phyloP scores from a whole-genome alignment of 192 early-diverging fungal species.

The Neocallimastix lanati region DNA sequence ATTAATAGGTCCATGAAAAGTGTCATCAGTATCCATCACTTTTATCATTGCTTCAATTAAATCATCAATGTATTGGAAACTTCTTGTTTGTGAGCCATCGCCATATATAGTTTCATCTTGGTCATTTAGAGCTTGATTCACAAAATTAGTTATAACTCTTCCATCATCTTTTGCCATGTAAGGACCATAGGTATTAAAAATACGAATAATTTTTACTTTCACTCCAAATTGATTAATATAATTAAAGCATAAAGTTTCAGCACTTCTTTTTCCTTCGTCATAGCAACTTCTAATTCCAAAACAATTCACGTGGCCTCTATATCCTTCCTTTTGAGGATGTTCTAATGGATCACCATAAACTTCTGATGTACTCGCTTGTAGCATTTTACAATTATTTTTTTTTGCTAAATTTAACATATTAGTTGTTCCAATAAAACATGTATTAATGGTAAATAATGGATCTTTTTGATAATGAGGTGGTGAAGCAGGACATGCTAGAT shows the following conservation, averaged over 20 bases:
- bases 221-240: conserved; percentile 58
- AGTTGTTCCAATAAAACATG: conserved; percentile 63
- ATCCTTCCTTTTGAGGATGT: conserved; percentile 61
- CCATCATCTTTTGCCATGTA: conserved; percentile 71
- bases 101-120: conserved; percentile 65
- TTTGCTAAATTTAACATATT: conserved; percentile 76
- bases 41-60: conserved; percentile 62
- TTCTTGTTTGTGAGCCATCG: conserved; percentile 57
- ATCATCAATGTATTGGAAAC: conserved; percentile 73
- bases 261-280: conserved; percentile 70
- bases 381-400: conserved; percentile 54
- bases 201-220: conserved; percentile 56
- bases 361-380: conserved; percentile 71
- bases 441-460: conserved; percentile 71
- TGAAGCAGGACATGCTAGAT: conserved; percentile 72
- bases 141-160: conserved; percentile 70
- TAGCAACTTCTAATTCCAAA: conserved; percentile 73
- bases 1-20: conserved; percentile 58
- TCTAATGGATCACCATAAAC: conserved; percentile 73
- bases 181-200: conserved; percentile 65
- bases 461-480: conserved; percentile 78
- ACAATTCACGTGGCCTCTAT: conserved; percentile 15
- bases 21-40: conserved; percentile 51
- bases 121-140: conserved; percentile 59
- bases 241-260: conserved; percentile 63